Conservation (phyloP, 306 rosid genomes). For the Herpetospermum pedunculosum region DNA sequence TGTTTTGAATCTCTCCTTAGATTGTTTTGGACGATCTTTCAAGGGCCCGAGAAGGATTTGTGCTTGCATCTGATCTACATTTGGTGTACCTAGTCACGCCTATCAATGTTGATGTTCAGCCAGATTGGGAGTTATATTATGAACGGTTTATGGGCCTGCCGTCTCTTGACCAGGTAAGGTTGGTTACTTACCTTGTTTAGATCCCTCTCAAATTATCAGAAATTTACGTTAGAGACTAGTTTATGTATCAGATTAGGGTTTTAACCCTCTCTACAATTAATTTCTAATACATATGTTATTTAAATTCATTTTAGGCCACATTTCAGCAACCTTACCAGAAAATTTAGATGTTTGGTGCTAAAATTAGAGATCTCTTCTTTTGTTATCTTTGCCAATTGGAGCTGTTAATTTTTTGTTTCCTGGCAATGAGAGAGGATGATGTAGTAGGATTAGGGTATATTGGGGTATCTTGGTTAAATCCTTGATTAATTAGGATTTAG, state of each 20-base stretch:
- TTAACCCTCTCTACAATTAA: background rate
- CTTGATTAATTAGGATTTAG: no score
- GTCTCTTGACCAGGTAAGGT: slow-evolving; percentile 72
- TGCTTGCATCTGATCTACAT: slow-evolving; percentile 95
- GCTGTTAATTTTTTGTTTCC: background rate
- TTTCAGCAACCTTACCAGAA: background rate
- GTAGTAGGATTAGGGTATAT: no score
- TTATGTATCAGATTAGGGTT: background rate
- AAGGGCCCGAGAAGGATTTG: slow-evolving; percentile 98
- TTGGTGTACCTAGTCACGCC: slow-evolving; percentile 90
- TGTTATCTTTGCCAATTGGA: background rate
- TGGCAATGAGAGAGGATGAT: background rate
- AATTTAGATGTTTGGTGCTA: background rate
- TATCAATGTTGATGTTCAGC: slow-evolving; percentile 81
- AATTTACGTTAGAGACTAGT: background rate
- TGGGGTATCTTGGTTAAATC: no score
- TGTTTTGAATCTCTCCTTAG: slow-evolving; percentile 26
- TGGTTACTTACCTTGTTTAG: background rate
- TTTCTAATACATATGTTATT: background rate
- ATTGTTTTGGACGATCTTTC: slow-evolving; percentile 89
- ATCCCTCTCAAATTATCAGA: background rate
- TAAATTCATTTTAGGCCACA: background rate
- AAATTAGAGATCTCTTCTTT: background rate
- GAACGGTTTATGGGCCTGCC: slow-evolving; percentile 68
- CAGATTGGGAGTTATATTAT: slow-evolving; percentile 89